These are phyloP conservation scores for Eruca vesicaria DNA, from an alignment of 441 rosid species.

Conservation along the genomic window DNA sequence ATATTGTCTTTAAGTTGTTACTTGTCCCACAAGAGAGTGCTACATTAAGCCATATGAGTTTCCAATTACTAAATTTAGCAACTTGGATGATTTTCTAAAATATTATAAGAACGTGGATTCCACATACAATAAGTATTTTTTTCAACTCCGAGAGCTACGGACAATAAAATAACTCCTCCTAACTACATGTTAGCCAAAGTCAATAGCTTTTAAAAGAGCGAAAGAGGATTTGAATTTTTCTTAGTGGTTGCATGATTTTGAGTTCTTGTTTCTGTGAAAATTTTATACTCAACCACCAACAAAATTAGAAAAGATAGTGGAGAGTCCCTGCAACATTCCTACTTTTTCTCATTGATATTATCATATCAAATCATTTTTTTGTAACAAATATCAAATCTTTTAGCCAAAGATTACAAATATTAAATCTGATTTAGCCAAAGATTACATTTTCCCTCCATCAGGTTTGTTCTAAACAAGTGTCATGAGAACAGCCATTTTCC, in stretches of 20 bases:
- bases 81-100: slow-evolving; percentile 1
- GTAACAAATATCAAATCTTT: background rate
- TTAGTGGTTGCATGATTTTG: slow-evolving; percentile 8
- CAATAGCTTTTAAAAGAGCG: slow-evolving; percentile 12
- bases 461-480: background rate
- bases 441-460: background rate
- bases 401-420: background rate
- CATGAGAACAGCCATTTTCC: background rate
- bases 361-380: background rate
- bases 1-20: background rate
- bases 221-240: background rate
- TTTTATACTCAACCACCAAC: background rate
- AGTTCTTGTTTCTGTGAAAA: background rate
- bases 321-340: slow-evolving; percentile 4
- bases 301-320: slow-evolving; percentile 18
- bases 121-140: background rate
- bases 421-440: too few species aligned
- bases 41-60: slow-evolving; percentile 3
- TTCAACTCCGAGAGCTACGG: background rate
- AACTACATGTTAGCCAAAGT: slow-evolving; percentile 8
- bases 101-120: slow-evolving; percentile 26
- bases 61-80: slow-evolving; percentile 1
- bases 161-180: background rate
- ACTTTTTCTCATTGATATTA: background rate
- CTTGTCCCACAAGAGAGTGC: slow-evolving; percentile 9